Evolutionary conservation across 2,329 filamentous ascomycete genomes (phyloP).

Genomic region (Elsinoe australis): DNA sequence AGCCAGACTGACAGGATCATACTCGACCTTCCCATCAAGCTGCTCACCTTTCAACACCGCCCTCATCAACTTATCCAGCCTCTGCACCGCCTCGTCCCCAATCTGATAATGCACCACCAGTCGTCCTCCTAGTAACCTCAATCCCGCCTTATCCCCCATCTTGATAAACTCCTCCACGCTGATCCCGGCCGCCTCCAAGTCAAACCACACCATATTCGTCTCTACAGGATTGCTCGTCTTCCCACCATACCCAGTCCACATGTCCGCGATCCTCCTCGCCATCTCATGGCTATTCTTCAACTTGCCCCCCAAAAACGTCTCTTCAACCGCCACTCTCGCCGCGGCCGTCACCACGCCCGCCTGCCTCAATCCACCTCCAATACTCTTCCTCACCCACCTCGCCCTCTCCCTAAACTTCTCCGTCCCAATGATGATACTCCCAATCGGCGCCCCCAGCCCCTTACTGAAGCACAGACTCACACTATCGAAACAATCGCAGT

Average conservation of each 20-base stretch:
- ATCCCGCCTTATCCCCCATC: constrained; percentile 49
- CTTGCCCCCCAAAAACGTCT: constrained; percentile 65
- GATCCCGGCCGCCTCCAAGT: constrained; percentile 56
- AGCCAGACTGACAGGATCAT: constrained; percentile 20
- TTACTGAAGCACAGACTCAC: constrained; percentile 75
- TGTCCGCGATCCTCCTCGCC: constrained; percentile 53
- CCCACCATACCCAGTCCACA: constrained; percentile 65
- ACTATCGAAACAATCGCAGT: constrained; percentile 62
- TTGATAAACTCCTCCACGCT: constrained; percentile 46
- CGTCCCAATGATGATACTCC: constrained; percentile 61
- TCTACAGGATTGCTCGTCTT: constrained; percentile 62
- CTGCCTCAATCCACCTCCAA: constrained; percentile 72
- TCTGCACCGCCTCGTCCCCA: constrained; percentile 54
- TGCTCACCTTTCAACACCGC: constrained; percentile 28
- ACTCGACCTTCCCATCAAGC: constrained; percentile 23
- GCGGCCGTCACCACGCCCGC: constrained; percentile 68
- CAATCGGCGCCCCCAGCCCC: constrained; percentile 72
- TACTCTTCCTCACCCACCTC: constrained; percentile 69
- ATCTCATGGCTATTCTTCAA: constrained; percentile 54
- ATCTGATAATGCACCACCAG: constrained; percentile 68
- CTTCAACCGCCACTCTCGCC: constrained; percentile 67
- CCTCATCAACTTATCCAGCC: constrained; percentile 50
- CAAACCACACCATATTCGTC: constrained; percentile 90
- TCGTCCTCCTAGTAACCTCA: constrained; percentile 50
- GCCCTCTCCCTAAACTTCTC: constrained; percentile 56